These are phyloP conservation scores for Syzygium oleosum DNA, from an alignment of 345 rosid species.

Conservation along the genomic window DNA sequence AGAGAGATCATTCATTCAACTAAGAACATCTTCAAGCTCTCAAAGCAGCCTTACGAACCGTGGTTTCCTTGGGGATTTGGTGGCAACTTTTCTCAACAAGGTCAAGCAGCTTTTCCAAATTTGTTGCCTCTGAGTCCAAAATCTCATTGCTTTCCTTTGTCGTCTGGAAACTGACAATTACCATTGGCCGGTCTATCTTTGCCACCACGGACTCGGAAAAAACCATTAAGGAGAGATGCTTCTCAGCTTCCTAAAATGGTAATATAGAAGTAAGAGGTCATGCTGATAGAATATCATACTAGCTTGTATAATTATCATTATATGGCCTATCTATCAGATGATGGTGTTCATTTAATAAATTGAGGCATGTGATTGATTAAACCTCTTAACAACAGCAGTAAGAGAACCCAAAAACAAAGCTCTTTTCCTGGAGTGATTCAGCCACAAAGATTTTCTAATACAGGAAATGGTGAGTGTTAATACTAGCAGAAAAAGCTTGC, in stretches of 20 bases:
- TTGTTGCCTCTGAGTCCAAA: constrained; percentile 73
- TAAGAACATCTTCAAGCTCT: constrained; percentile 58
- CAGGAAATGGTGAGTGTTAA: neutral
- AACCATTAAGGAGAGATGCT: constrained; percentile 91
- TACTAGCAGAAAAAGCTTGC: too few species aligned
- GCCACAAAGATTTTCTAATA: neutral
- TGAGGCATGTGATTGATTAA: neutral
- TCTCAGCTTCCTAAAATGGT: constrained; percentile 70
- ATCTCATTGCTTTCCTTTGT: constrained; percentile 82
- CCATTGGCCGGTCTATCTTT: constrained; percentile 76
- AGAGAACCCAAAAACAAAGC: neutral
- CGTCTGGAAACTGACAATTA: constrained; percentile 63
- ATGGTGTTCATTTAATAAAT: neutral
- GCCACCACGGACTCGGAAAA: constrained; percentile 79
- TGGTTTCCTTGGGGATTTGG: constrained; percentile 86
- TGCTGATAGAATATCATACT: neutral
- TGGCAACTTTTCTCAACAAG: constrained; percentile 91
- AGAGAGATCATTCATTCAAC: too few species aligned
- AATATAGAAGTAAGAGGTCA: neutral
- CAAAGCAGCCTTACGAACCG: constrained; percentile 69
- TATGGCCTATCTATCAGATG: neutral
- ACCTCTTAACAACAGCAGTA: neutral
- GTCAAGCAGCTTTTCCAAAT: constrained; percentile 86
- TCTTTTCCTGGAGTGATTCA: neutral
- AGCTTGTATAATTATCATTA: neutral